Evolutionary conservation across 306 rosid species (phyloP), one percentile per base, ranked within the genome.

Genomic region (Pyrus bretschneideri): DNA sequence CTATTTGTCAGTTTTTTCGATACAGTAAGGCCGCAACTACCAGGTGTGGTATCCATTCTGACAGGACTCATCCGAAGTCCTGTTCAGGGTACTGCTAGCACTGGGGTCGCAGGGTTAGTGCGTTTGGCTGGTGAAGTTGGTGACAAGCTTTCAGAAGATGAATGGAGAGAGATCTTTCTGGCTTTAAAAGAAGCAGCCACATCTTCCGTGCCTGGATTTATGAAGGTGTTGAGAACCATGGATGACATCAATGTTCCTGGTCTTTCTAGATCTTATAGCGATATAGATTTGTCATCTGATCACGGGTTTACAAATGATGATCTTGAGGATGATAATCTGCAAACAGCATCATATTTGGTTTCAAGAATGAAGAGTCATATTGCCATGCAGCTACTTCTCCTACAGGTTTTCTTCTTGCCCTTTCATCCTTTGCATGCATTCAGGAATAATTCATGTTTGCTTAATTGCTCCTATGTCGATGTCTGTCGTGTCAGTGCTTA

Each of bases 71-170:
- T 95, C 81, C 87, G 89, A 80, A 92, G 93, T 85, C 88, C 99
- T 80, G 84, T 90, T 85, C 97, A 88, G 75, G 97, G 97, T 87
- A 90, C 88, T 40, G 91, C 99, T 66, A 91, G 97, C 76, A 89
- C 96, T 11, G 99, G 97, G 27, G 97, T 92, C 71, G 89, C 97
- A 60, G 92, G 91, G 40, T 77, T 95, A 83, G 85, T 89, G 78
- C 96, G 92, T 52, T 86, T 95, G 88, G 83, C 95, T 15, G 80
- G 88, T 10, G 93, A 90, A 64, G 84, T 92, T 78, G 92, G 96
- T 70, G 82, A 82, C 81, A 90, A 83, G 86, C 85, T 95, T 78
- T 85, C 91, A 4, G 96, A 88, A 79, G 81, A 88, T 31, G 99
- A 92, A 73, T 95, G 99, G 99, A 85, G 86, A 73, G 86, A 81